Evolutionary conservation across 2,329 filamentous ascomycete genomes (phyloP), one percentile per base, ranked within the genome.

Genomic region (Venturiaceae sp.): DNA sequence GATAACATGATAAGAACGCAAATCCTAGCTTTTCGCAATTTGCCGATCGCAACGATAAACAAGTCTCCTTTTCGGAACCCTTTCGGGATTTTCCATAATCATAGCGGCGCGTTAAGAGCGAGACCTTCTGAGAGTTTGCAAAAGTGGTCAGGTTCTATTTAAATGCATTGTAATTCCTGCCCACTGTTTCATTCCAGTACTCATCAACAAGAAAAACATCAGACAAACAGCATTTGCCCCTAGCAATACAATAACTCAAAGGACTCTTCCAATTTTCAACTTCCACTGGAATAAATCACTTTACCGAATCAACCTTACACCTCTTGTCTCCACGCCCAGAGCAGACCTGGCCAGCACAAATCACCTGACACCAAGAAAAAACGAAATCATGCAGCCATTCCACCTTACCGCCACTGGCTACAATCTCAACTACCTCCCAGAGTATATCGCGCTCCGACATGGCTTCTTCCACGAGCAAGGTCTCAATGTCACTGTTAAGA

Each of bases 381-480:
- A 52, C 26, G n/a, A 39, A 39, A 50, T 21, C 19, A 54, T 62
- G 46, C 54, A 61, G 33, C 52, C 53, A 21, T 66, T 66, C 57
- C 61, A 65, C 55, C 19, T 67, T 34, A 62, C 64, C 4, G 64
- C 66, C 50, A 68, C 66, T 7, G 66, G 66, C 50, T 62, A 67
- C 64, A 67, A 63, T 55, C 60, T 69, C 57, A 68, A 68, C 58
- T 68, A 69, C 50, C 64, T 68, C 11, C 67, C 67, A 4, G 63
- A 69, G 56, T 68, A 68, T 61, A 69, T 68, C 58, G 67, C 67
- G 6, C 60, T 62, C 26, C 59, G 67, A 9, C 66, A 67, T 53
- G 67, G 66, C 16, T 68, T 68, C 61, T 68, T 69, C 63, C 33
- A 56, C 36, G 66, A 67, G 16, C 66, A 68, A 62, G 66, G 66